Base-by-base conservation (phyloP, 768 basidiomycete genomes). In the Tulasnella sp. region DNA sequence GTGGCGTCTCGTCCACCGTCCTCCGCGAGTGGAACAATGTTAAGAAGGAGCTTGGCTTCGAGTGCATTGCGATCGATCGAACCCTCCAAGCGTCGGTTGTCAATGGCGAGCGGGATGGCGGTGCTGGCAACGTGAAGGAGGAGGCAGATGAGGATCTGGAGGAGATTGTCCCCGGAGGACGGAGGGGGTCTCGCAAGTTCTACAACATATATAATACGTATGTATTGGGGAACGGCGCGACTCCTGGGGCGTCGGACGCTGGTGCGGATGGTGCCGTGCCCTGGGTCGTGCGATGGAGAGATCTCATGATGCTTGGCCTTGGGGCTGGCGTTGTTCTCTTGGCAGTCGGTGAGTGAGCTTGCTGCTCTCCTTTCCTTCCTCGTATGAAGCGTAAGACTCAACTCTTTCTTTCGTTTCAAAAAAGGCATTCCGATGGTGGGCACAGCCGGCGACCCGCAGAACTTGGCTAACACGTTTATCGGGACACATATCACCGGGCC, bases 161-260 rank as follows among this genome's bases (percentile, higher is more conserved):
- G 49, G 19, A 58, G 63, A 42, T 66, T 65, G 29, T 65, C 64
- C 21, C 65, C 63, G 54, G 69, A 66, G 55, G 60, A 19, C 52
- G 27, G 53, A 41, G 59, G 15, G 60, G 60, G 7, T 72, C 74
- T 49, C 76, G 75, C 50, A 76, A 82, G 51, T 88, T 90, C 68
- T 90, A 86, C 73, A 90, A 88, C 70, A 86, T 90, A 67, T 88
- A 90, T 70, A 90, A 90, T 70, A 89, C 86, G 24, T 79, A 79
- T 60, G 74, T 79, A 38, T 76, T 78, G 60, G 74, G 76, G 19
- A 70, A 70, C 52, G 55, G 30, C 59, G 52, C 31, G 46, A 34
- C 52, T 17, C 52, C 52, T 31, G 31, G 52, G 5, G 52, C 29
- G 12, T 22, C 52, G 8, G 29, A 51, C 29, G 29, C 29, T 27